phyloP scores from a whole-genome alignment of 1,284 basidiomycete species.

The Coriolopsis trogii region DNA sequence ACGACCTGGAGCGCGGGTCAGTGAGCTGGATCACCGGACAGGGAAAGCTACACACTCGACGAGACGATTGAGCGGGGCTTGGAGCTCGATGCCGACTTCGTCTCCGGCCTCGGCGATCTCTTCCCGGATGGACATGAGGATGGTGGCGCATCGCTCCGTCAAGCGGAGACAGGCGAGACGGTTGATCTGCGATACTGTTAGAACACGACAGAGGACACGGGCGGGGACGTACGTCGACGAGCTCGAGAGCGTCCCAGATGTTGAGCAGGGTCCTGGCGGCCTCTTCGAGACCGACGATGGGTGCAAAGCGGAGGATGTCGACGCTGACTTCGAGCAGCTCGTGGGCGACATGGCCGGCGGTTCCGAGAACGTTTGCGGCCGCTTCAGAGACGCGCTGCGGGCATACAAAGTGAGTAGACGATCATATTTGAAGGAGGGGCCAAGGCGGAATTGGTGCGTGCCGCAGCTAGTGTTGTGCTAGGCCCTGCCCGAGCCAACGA shows the following conservation, averaged over 20 bases:
- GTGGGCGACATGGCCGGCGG: slow-evolving; percentile 44
- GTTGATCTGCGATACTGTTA: slow-evolving; percentile 49
- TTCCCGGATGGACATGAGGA: slow-evolving; percentile 47
- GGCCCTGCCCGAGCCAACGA: too few relatives aligned
- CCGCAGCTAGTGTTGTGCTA: too few relatives aligned
- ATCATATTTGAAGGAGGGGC: too few relatives aligned
- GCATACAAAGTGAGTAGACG: too few relatives aligned
- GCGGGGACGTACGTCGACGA: slow-evolving; percentile 56
- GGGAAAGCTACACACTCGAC: slow-evolving; percentile 46
- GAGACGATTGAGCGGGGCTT: slow-evolving; percentile 46
- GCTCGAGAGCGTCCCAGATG: slow-evolving; percentile 64
- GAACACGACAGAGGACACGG: neutral
- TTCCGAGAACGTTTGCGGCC: slow-evolving; percentile 47
- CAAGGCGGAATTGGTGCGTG: too few relatives aligned
- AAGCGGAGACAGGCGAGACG: slow-evolving; percentile 51
- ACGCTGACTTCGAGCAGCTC: slow-evolving; percentile 48
- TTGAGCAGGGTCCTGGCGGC: slow-evolving; percentile 54
- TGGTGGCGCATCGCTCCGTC: slow-evolving; percentile 54
- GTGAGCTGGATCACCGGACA: neutral
- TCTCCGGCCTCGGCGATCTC: slow-evolving; percentile 47
- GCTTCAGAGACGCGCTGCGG: slow-evolving; percentile 40
- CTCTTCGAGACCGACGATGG: slow-evolving; percentile 57
- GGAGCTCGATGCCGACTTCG: slow-evolving; percentile 38
- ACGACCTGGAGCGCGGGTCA: slow-evolving; percentile 20
- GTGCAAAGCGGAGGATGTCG: slow-evolving; percentile 56